Base-by-base conservation (phyloP, 2,329 filamentous ascomycete genomes). In the Sporothrix dimorphospora region DNA sequence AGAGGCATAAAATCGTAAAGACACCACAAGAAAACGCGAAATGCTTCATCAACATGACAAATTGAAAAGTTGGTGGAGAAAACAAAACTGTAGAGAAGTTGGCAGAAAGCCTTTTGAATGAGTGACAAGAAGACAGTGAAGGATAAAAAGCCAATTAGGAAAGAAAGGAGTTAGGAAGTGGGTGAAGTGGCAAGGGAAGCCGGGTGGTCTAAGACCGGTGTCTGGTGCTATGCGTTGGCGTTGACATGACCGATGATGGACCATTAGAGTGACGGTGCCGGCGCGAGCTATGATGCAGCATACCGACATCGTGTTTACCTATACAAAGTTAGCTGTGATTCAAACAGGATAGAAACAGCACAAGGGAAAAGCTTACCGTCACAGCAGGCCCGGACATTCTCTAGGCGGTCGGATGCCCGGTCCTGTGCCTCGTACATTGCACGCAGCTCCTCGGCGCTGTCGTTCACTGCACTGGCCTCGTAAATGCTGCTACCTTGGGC, bases 301-400 rank as follows among this genome's bases (percentile, higher is more conserved):
- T 88, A 71, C 88, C 87, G 66, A 94, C 91, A 79, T 94, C 91
- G 78, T 94, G 63, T 91, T 88, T 87, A 95, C 30, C 30, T 34
- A 34, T 34, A 34, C 30, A 34, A 34, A 34, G 30, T 34, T 34
- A 34, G 30, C 30, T 34, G 30, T 34, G 30, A 34, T 34, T 34
- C 30, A 34, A 34, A 34, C 30, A 34, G 30, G 30, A 34, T 34
- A 34, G 30, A 34, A 34, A 34, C 6, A 34, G 30, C 6, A 34
- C 30, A 3, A 34, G 30, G 30, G 30, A 34, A 34, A 34, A 34
- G 30, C 30, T 34, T 34, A 34, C 94, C 96, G 87, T 98, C 96
- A 82, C 96, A 99, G 83, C 96, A 99, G 73, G 95, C 94, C 79
- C 96, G 88, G 75, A 99, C 96, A 80, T 99, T 98, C 85, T 98